phyloP scores from a whole-genome alignment of 2,329 filamentous ascomycete genomes.

The Calonectria honghensis region DNA sequence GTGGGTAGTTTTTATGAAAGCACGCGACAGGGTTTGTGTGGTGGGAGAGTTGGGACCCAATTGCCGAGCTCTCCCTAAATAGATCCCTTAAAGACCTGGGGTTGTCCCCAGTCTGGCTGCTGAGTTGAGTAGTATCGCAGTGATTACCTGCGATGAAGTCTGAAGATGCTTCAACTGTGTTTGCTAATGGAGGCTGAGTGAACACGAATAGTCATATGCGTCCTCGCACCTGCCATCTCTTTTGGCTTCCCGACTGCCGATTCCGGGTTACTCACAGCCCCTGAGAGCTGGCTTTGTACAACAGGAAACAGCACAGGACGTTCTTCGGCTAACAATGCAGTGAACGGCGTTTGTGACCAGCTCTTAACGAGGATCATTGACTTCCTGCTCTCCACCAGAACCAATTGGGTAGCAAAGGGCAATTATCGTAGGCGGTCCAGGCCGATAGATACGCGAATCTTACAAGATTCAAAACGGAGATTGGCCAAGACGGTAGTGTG shows the following conservation, averaged over 20 bases:
- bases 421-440: background rate
- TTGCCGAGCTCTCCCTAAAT: background rate
- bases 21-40: background rate
- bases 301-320: background rate
- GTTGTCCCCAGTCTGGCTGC: background rate
- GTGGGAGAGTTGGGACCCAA: background rate
- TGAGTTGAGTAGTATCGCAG: background rate
- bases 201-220: background rate
- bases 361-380: constrained; percentile 9
- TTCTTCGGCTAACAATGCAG: constrained; percentile 1
- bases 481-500: background rate
- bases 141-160: background rate
- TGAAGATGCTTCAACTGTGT: background rate
- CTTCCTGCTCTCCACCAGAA: constrained; percentile 12
- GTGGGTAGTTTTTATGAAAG: background rate
- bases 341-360: background rate
- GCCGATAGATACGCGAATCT: constrained; percentile 13
- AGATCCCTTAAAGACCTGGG: background rate
- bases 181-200: background rate
- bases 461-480: constrained; percentile 1
- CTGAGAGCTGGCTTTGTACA: constrained; percentile 1
- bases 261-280: background rate
- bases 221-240: background rate
- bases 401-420: constrained; percentile 25
- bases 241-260: constrained; percentile 3